Base-by-base conservation (phyloP, 345 rosid species). In the Rhizophora apiculata region DNA sequence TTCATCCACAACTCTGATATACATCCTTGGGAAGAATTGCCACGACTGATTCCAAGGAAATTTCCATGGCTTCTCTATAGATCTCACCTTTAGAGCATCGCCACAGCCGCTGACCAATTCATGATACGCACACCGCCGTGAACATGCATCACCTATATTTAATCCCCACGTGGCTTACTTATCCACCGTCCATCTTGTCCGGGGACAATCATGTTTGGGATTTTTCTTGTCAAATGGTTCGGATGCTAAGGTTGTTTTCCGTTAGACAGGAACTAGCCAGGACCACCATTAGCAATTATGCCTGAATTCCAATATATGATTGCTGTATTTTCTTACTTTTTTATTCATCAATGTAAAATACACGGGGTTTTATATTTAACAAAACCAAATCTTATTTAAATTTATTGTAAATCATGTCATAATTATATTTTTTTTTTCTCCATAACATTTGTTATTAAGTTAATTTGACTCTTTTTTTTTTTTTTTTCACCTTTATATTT, bases 21-120 rank as follows among this genome's bases (percentile, higher is more conserved):
- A 55, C n/a, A 24, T 58, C 1, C 49, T 48, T 39, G 68, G 69
- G 67, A 64, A 72, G 76, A 80, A 82, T 72, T 72, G 72, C 64
- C 75, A 68, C 37, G 31, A 68, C 79, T 68, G 66, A 76, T 81
- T 79, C 81, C 80, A 53, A 78, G 69, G 81, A 81, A 79, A 77
- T 80, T 78, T 80, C 79, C 20, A 68, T 53, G 49, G 77, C 68
- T 69, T 72, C 18, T 69, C 59, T 68, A 20, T 16, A 73, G 69
- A 3, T 3, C 49, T 13, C 3, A 43, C 49, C 49, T 13, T 4
- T 1, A 43, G 49, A 20, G 5, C 21, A 53, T n/a, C 10, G 6
- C 57, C n/a, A 24, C 26, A n/a, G 24, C 9, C 57, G 7, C 57
- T n/a, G 11, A 20, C 26, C 57, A 53, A 53, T 53, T 53, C 10